Percentiles rank a stretch among this genome's conserved stretches.
Conservation (phyloP, 768 basidiomycete genomes). For the Neoboletus magnificus region DNA sequence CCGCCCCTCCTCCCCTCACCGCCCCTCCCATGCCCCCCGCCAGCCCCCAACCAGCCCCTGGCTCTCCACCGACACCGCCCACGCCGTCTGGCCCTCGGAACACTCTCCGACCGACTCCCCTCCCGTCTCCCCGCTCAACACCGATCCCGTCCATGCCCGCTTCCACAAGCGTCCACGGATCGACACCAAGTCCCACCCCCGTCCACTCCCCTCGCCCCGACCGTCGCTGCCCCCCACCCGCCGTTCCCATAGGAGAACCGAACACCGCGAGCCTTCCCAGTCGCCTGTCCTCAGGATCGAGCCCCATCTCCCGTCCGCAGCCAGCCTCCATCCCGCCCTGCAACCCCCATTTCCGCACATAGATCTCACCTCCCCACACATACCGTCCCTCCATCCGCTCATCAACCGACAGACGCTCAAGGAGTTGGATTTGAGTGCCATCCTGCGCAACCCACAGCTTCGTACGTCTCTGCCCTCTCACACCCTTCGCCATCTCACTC, state of each 20-base stretch:
- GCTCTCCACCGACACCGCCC: slow-evolving; percentile 29
- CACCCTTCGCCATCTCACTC: background rate
- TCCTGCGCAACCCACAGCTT: slow-evolving; percentile 86
- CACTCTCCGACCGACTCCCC: slow-evolving; percentile 31
- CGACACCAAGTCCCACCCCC: slow-evolving; percentile 25
- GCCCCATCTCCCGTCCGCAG: slow-evolving; percentile 18
- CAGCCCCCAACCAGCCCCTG: slow-evolving; percentile 36
- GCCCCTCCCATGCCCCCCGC: slow-evolving; percentile 37
- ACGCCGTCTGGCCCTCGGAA: slow-evolving; percentile 40
- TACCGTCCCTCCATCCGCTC: slow-evolving; percentile 68
- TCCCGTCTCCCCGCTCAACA: slow-evolving; percentile 41
- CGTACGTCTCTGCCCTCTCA: slow-evolving; percentile 51
- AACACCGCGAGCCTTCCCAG: slow-evolving; percentile 28
- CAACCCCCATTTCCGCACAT: slow-evolving; percentile 33
- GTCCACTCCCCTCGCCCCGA: slow-evolving; percentile 11
- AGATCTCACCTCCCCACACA: slow-evolving; percentile 47
- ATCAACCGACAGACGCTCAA: slow-evolving; percentile 82
- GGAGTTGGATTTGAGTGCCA: slow-evolving; percentile 81
- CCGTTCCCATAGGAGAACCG: slow-evolving; percentile 28
- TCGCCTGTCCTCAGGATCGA: slow-evolving; percentile 25
- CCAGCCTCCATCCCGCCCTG: slow-evolving; percentile 26
- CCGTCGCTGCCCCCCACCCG: slow-evolving; percentile 24
- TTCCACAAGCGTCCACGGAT: slow-evolving; percentile 32
- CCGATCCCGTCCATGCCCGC: slow-evolving; percentile 21
- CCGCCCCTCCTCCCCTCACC: slow-evolving; percentile 27